Evolutionary conservation across 352 stramenopile genomes (phyloP), one percentile per base, ranked within the genome.

Genomic region (Phytopythium ostracodes): DNA sequence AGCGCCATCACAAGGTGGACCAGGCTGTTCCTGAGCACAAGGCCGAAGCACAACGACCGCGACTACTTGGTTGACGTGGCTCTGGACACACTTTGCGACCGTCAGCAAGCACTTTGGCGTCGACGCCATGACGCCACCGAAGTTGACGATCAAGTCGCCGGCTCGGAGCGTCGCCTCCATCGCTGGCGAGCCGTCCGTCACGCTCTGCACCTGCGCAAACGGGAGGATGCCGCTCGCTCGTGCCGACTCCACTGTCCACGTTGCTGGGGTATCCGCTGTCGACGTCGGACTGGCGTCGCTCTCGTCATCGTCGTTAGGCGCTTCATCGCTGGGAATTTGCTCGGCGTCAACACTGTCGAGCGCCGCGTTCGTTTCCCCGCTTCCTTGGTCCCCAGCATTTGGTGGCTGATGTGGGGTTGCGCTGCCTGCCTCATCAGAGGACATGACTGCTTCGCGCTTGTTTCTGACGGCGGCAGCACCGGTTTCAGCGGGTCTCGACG

Each of bases 41-140:
- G 46, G 64, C 0, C 78, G 78, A 20, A 90, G 50, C 0, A 90
- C 57, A 0, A 66, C 38, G 1, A 90, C 67, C 7, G 62, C 22
- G 11, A 90, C 73, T 0, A 7, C 36, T 11, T 70, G 65, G 22
- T 76, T 70, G 29, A 90, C 65, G 17, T 76, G 64, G 20, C 62
- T 72, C 60, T 87, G 76, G 0, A 90, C 73, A 5, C 65, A 76
- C 24, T 82, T 66, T 0, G 73, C 81, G 33, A 90, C 87, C 1
- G 71, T 56, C 15, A 81, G 56, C 25, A 90, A 49, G 52, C 76
- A 87, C 43, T 88, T 79, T 20, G 81, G 71, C 1, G 69, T 86
- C 8, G 58, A 67, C 18, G 60, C 77, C 12, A 71, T 65, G 42
- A 88, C 70, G 1, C 78, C 78, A 0, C 75, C 81, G 62, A 90